Evolutionary conservation across 352 stramenopile genomes (phyloP).

Genomic region (Peronospora destructor): DNA sequence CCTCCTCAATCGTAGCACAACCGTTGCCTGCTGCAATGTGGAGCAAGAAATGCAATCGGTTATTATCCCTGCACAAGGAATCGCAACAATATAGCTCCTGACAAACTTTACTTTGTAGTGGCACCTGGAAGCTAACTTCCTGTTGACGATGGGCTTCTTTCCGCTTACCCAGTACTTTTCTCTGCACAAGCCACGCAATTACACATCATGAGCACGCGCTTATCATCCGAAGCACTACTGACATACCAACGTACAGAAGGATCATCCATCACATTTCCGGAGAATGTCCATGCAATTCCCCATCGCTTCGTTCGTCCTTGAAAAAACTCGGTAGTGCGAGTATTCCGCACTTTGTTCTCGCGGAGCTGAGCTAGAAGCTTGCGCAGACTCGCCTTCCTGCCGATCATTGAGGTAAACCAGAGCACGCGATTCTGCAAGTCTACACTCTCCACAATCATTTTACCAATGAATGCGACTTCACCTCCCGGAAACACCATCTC

Average conservation of each 20-base stretch:
- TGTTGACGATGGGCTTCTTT: conserved; percentile 67
- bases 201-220: background rate
- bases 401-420: conserved; percentile 94
- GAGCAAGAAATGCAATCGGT: conserved; percentile 2
- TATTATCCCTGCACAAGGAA: conserved; percentile 1
- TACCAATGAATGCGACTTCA: conserved; percentile 90
- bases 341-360: conserved; percentile 52
- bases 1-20: conserved; percentile 37
- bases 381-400: conserved; percentile 88
- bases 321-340: conserved; percentile 90
- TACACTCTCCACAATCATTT: conserved; percentile 91
- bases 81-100: background rate
- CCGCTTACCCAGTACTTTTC: conserved; percentile 77
- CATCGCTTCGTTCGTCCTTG: conserved; percentile 90
- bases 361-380: conserved; percentile 84
- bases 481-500: conserved; percentile 88
- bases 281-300: conserved; percentile 92
- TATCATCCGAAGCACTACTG: background rate
- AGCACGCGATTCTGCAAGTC: conserved; percentile 60
- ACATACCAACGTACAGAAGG: conserved; percentile 28
- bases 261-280: conserved; percentile 20
- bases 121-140: conserved; percentile 47
- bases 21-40: conserved; percentile 13
- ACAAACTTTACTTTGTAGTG: conserved; percentile 15
- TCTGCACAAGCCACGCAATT: conserved; percentile 20